Evolutionary conservation across 2,329 filamentous ascomycete species (phyloP).

Genomic region (Cordyceps cicadae): DNA sequence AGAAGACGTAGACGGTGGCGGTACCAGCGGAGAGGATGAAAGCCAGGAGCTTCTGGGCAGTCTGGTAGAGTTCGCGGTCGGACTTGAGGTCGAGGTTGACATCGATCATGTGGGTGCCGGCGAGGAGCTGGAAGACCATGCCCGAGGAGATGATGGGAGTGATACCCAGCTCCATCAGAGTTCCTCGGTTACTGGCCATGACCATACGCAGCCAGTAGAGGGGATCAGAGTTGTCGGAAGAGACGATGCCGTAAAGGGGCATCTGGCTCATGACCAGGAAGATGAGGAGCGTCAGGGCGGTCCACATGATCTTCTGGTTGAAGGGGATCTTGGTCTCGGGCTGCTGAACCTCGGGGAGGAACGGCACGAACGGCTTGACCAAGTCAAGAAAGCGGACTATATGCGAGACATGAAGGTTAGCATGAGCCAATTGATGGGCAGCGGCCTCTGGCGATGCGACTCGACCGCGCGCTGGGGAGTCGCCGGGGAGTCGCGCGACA

Average conservation of each 20-base stretch:
- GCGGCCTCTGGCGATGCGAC: slow-evolving; percentile 18
- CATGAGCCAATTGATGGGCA: slow-evolving; percentile 17
- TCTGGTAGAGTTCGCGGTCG: slow-evolving; percentile 99
- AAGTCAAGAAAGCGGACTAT: slow-evolving; percentile 98
- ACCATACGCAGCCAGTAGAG: slow-evolving; percentile 99
- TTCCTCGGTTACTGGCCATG: slow-evolving; percentile 97
- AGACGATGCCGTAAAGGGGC: slow-evolving; percentile 98
- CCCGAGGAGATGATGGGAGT: slow-evolving; percentile 98
- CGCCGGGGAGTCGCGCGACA: slow-evolving; percentile 7
- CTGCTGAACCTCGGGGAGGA: slow-evolving; percentile 97
- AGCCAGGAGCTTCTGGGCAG: slow-evolving; percentile 96
- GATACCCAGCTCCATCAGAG: slow-evolving; percentile 92
- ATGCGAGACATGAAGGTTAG: slow-evolving; percentile 20
- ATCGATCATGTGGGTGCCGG: slow-evolving; percentile 98
- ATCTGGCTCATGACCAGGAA: slow-evolving; percentile 99
- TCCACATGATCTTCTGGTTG: slow-evolving; percentile 98
- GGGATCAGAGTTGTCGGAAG: slow-evolving; percentile 94
- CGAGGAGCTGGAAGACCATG: slow-evolving; percentile 99
- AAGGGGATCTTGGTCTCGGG: slow-evolving; percentile 98
- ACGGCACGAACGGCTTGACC: slow-evolving; percentile 98
- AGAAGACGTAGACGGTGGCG: slow-evolving; percentile 96
- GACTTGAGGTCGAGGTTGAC: slow-evolving; percentile 99
- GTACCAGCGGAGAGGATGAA: slow-evolving; percentile 97
- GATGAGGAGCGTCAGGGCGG: slow-evolving; percentile 86
- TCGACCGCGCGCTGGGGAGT: slow-evolving; percentile 14